A percentile compares a stretch with the other conserved stretches of the same genome.
phyloP scores from a whole-genome alignment of 2,329 filamentous ascomycete genomes.

The Xylaria sp. region DNA sequence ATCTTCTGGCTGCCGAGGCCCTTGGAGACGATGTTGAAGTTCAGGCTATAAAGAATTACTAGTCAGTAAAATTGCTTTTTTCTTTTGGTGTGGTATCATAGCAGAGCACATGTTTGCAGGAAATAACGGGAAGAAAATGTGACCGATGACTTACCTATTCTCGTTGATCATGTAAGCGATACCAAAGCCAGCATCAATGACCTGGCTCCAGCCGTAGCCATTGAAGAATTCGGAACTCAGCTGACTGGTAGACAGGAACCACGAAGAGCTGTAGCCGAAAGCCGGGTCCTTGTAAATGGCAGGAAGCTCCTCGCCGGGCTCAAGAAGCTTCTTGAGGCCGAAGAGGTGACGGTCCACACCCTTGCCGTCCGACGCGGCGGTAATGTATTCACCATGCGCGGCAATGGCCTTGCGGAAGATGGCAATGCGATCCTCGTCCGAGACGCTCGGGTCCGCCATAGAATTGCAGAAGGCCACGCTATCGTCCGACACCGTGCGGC shows the following conservation, averaged over 20 bases:
- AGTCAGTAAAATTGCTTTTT: conserved; percentile 24
- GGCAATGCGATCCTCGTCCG: conserved; percentile 73
- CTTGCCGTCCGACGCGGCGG: conserved; percentile 87
- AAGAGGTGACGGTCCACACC: conserved; percentile 98
- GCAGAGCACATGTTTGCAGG: not conserved
- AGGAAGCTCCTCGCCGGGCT: conserved; percentile 82
- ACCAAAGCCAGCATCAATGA: conserved; percentile 94
- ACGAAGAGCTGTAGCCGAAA: conserved; percentile 83
- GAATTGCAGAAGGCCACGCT: conserved; percentile 89
- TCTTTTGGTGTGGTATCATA: not conserved
- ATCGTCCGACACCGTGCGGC: conserved; percentile 89
- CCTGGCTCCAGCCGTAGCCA: conserved; percentile 98
- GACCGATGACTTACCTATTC: conserved; percentile 72
- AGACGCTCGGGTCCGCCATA: conserved; percentile 75
- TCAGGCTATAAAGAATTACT: conserved; percentile 70
- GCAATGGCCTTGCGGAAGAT: conserved; percentile 85
- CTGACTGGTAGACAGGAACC: conserved; percentile 91
- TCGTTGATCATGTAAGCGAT: conserved; percentile 99
- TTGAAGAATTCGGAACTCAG: conserved; percentile 98
- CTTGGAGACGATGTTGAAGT: conserved; percentile 99
- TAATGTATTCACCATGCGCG: conserved; percentile 90
- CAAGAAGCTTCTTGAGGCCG: conserved; percentile 89
- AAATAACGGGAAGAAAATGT: not conserved
- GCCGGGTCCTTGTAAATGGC: conserved; percentile 88
- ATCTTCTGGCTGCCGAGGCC: conserved; percentile 84